These are phyloP conservation scores for Syzygium oleosum DNA, from an alignment of 345 rosid species.

Conservation along the genomic window DNA sequence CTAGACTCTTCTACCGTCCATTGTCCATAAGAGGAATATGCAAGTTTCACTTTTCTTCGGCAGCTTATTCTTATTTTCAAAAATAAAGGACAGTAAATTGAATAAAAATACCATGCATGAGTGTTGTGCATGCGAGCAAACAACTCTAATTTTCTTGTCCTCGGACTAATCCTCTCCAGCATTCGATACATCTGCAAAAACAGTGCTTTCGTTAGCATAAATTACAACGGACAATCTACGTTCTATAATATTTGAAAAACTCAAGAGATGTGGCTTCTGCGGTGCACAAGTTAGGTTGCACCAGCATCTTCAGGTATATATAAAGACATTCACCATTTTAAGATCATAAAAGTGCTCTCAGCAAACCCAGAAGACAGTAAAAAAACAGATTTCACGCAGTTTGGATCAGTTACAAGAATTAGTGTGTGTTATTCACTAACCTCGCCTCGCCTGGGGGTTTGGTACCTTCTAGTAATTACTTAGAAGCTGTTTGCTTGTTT, in stretches of 20 bases:
- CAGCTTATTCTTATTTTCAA: background rate
- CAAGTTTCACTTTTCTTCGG: background rate
- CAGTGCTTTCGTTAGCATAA: background rate
- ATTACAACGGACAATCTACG: background rate
- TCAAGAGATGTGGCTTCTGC: background rate
- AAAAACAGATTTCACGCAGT: background rate
- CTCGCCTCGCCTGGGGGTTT: conserved; percentile 60
- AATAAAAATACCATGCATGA: conserved; percentile 69
- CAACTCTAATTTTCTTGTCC: conserved; percentile 88
- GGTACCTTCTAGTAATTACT: background rate
- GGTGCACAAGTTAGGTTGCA: background rate
- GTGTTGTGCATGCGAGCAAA: conserved; percentile 99
- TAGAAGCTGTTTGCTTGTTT: background rate
- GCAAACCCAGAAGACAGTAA: background rate
- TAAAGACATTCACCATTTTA: background rate
- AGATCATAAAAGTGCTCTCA: background rate
- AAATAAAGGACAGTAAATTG: background rate
- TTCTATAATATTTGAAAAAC: background rate
- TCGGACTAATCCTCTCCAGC: conserved; percentile 97
- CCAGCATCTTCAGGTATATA: background rate
- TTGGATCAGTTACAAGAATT: background rate
- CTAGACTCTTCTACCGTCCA: background rate
- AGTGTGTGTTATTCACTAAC: conserved; percentile 31
- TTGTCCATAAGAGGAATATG: background rate
- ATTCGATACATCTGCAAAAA: conserved; percentile 81